A percentile compares a stretch with the other conserved stretches of the same genome.
phyloP scores from a whole-genome alignment of 2,329 filamentous ascomycete species.

The Cercospora canescens region DNA sequence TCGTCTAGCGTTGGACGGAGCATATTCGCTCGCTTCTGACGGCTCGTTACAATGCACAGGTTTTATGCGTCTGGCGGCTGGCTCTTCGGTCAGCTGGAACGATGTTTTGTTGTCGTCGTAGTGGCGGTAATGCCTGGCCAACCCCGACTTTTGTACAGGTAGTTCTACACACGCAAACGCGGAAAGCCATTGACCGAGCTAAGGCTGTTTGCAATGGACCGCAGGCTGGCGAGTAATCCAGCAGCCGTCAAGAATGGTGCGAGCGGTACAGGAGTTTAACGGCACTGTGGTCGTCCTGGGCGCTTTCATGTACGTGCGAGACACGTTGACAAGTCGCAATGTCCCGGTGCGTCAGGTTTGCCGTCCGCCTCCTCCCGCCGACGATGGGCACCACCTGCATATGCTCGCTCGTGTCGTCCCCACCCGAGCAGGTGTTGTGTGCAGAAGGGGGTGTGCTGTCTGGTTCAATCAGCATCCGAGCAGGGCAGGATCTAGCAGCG shows the following conservation, averaged over 20 bases:
- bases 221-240: neutral
- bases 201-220: neutral
- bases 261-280: neutral
- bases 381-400: constrained; percentile 1
- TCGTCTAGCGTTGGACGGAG: neutral
- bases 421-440: constrained; percentile 2
- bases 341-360: neutral
- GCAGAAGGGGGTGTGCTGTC: neutral
- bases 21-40: neutral
- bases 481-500: too few relatives aligned
- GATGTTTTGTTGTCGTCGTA: constrained; percentile 13
- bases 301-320: neutral
- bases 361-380: neutral
- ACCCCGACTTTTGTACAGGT: neutral
- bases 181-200: neutral
- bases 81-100: neutral
- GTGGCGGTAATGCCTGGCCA: constrained; percentile 19
- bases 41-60: neutral
- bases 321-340: neutral
- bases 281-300: neutral
- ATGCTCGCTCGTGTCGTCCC: neutral
- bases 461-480: constrained; percentile 9
- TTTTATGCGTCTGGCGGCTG: neutral
- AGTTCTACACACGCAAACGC: neutral
- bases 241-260: neutral